Evolutionary conservation across 768 basidiomycete genomes (phyloP).

Genomic region (Neoboletus subvelutipes): DNA sequence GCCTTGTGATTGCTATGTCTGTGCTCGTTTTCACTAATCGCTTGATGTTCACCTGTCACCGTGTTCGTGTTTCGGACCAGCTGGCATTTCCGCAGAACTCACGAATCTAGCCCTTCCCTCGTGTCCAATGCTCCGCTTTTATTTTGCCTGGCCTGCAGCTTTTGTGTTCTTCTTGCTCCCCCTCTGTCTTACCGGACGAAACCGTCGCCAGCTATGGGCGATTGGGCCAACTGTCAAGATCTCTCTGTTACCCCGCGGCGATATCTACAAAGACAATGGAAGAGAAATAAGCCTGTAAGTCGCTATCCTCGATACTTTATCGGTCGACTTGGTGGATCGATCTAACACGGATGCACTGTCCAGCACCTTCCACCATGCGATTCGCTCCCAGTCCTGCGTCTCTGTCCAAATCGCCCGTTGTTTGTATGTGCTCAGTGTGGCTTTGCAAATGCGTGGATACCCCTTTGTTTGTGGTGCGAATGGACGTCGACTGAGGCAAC

Average conservation of each 20-base stretch:
- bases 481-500: constrained; percentile 45
- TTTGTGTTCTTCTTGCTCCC: constrained; percentile 7
- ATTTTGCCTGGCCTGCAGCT: constrained; percentile 16
- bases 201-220: constrained; percentile 13
- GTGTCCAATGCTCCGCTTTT: constrained; percentile 27
- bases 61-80: constrained; percentile 28
- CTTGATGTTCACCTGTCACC: constrained; percentile 15
- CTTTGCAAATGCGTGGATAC: constrained; percentile 46
- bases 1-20: constrained; percentile 24
- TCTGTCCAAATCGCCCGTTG: constrained; percentile 41
- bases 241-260: constrained; percentile 29
- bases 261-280: constrained; percentile 43
- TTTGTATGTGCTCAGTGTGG: constrained; percentile 49
- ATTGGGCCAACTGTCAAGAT: constrained; percentile 17
- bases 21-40: constrained; percentile 16
- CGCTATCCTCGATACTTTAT: constrained; percentile 7
- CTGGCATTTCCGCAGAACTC: constrained; percentile 21
- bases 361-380: constrained; percentile 46
- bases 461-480: constrained; percentile 51
- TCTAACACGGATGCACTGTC: constrained; percentile 12
- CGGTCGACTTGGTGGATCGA: constrained; percentile 9
- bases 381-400: constrained; percentile 46
- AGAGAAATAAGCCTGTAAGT: constrained; percentile 41
- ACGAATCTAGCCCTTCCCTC: constrained; percentile 30
- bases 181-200: constrained; percentile 3